phyloP scores from a whole-genome alignment of 176 grass and related monocot genomes.

The Bolboschoenus planiculmis region DNA sequence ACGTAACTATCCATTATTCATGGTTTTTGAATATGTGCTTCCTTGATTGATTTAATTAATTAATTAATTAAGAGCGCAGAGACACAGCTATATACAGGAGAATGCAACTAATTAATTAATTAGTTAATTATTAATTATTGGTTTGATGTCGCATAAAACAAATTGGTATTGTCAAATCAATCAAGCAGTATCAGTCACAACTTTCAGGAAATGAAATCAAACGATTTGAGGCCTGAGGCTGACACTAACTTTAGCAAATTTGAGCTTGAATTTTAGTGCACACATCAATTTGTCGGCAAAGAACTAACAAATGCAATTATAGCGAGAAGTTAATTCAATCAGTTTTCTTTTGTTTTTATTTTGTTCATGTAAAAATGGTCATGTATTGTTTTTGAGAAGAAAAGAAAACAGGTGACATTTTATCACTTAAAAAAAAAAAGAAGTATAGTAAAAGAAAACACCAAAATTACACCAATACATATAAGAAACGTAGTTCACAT shows the following conservation, averaged over 20 bases:
- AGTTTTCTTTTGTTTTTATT: too few relatives aligned
- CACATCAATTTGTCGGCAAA: background rate
- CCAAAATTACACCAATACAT: background rate
- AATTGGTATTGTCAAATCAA: conserved; percentile 1
- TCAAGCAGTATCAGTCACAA: background rate
- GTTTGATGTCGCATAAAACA: background rate
- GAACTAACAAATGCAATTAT: background rate
- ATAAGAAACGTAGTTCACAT: background rate
- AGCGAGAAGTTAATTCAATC: background rate
- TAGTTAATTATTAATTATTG: too few relatives aligned
- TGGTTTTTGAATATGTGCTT: background rate
- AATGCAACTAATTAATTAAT: too few relatives aligned
- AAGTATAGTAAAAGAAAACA: background rate
- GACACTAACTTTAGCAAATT: background rate
- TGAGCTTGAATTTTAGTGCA: background rate
- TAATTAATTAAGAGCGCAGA: background rate
- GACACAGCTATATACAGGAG: background rate
- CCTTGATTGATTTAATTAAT: background rate
- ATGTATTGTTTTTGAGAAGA: too few relatives aligned
- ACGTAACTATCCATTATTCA: background rate
- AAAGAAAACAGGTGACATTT: too few relatives aligned
- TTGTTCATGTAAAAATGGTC: too few relatives aligned
- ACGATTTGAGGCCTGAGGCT: background rate
- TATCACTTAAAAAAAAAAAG: too few relatives aligned
- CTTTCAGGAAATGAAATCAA: background rate